These are phyloP conservation scores for Russula lepida DNA, from an alignment of 768 basidiomycete genomes.

Conservation along the genomic window DNA sequence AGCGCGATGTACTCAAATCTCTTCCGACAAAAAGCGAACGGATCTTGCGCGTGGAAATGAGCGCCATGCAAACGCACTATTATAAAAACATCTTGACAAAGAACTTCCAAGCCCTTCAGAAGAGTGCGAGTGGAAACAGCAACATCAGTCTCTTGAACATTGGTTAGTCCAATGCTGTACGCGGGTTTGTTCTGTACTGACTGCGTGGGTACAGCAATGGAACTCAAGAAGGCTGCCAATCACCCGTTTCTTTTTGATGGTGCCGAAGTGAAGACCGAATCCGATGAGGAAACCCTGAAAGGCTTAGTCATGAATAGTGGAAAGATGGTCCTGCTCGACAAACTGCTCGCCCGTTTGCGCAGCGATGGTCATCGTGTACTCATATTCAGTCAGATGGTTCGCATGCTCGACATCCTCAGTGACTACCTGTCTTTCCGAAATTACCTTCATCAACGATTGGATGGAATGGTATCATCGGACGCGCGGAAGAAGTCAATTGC, in stretches of 20 bases:
- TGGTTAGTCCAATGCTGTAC: conserved; percentile 35
- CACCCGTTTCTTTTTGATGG: conserved; percentile 98
- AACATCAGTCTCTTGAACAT: conserved; percentile 97
- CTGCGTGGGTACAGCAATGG: conserved; percentile 62
- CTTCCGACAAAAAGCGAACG: conserved; percentile 97
- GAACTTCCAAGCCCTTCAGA: conserved; percentile 91
- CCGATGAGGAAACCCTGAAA: conserved; percentile 76
- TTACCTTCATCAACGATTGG: conserved; percentile 88
- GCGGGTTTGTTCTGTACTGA: not conserved
- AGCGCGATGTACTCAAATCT: conserved; percentile 92
- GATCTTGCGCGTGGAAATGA: conserved; percentile 96
- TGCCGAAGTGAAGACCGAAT: conserved; percentile 60
- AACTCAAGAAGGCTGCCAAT: conserved; percentile 96
- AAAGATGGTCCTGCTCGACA: conserved; percentile 97
- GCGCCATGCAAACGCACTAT: conserved; percentile 90
- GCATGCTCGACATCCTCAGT: conserved; percentile 96
- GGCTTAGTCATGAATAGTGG: conserved; percentile 99
- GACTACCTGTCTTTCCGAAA: conserved; percentile 91
- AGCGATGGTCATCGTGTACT: conserved; percentile 93
- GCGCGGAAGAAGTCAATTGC: conserved; percentile 91
- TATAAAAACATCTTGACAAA: conserved; percentile 98
- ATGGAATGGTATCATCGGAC: conserved; percentile 93
- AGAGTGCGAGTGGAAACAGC: conserved; percentile 80
- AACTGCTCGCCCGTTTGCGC: conserved; percentile 82
- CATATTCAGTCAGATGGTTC: conserved; percentile 99